Evolutionary conservation across 371 early-diverging fungal genomes (phyloP).

Genomic region (Phascolomyces articulosus): DNA sequence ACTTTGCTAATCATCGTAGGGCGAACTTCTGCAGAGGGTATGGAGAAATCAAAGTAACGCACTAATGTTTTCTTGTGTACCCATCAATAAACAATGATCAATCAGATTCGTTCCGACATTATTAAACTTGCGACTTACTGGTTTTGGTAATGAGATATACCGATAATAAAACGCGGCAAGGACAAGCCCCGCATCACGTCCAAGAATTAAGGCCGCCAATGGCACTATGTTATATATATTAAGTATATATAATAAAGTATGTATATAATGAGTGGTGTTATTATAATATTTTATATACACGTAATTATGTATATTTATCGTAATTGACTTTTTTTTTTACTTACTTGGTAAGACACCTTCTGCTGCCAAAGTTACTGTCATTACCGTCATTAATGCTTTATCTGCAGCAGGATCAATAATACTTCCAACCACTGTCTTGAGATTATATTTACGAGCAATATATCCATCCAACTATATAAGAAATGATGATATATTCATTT

Average conservation of each 20-base stretch:
- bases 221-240: constrained; percentile 49
- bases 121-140: constrained; percentile 56
- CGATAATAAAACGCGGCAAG: constrained; percentile 83
- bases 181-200: constrained; percentile 83
- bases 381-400: constrained; percentile 91
- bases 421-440: constrained; percentile 87
- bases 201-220: constrained; percentile 84
- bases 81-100: constrained; percentile 11
- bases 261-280: no score
- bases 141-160: constrained; percentile 87
- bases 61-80: constrained; percentile 71
- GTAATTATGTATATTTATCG: no score
- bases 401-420: constrained; percentile 97
- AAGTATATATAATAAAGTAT: no score
- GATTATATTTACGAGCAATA: constrained; percentile 87
- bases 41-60: constrained; percentile 88
- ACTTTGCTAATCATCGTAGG: constrained; percentile 89
- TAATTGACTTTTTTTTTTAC: no score
- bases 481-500: no score
- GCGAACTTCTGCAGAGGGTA: constrained; percentile 90
- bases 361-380: constrained; percentile 82
- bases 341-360: constrained; percentile 80
- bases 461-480: constrained; percentile 81
- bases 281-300: no score
- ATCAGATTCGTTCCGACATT: constrained; percentile 3